These are phyloP conservation scores for Fusarium cicatricum DNA, from an alignment of 2,329 filamentous ascomycete species.

Conservation along the genomic window DNA sequence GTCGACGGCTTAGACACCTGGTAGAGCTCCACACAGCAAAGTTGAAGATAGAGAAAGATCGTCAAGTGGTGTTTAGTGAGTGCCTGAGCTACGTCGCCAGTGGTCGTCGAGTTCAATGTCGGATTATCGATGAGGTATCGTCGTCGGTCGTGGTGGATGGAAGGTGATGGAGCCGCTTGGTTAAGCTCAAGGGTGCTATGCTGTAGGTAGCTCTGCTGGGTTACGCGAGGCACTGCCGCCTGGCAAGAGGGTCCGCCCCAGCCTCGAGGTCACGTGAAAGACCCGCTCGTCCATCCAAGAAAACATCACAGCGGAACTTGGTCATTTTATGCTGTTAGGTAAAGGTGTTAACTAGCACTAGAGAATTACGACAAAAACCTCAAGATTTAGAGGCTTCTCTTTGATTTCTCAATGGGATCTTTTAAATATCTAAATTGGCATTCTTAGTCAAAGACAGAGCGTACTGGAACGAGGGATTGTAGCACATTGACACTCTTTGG, in stretches of 20 bases:
- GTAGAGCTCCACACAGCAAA: constrained; percentile 36
- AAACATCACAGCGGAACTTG: neutral
- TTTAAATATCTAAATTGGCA: too few species aligned
- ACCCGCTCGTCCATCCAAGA: neutral
- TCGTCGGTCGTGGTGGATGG: constrained; percentile 45
- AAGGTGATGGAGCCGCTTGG: constrained; percentile 50
- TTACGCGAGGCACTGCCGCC: constrained; percentile 59
- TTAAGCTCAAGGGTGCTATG: constrained; percentile 47
- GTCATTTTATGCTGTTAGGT: too few species aligned
- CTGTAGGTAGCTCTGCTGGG: constrained; percentile 48
- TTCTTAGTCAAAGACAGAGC: too few species aligned
- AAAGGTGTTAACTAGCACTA: too few species aligned
- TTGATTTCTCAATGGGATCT: too few species aligned
- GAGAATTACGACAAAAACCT: too few species aligned
- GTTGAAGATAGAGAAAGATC: constrained; percentile 21
- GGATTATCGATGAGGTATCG: constrained; percentile 33
- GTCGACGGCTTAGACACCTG: constrained; percentile 43
- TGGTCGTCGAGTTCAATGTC: constrained; percentile 18
- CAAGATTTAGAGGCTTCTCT: too few species aligned
- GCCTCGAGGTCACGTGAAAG: constrained; percentile 46
- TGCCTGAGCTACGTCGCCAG: constrained; percentile 14
- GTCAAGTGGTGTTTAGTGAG: constrained; percentile 6
- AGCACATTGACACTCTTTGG: too few species aligned
- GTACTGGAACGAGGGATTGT: too few species aligned
- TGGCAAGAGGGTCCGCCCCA: constrained; percentile 40